Evolutionary conservation across 495 filamentous ascomycete genomes (phyloP), one percentile per base, ranked within the genome.

Genomic region (Xeromyces bisporus): DNA sequence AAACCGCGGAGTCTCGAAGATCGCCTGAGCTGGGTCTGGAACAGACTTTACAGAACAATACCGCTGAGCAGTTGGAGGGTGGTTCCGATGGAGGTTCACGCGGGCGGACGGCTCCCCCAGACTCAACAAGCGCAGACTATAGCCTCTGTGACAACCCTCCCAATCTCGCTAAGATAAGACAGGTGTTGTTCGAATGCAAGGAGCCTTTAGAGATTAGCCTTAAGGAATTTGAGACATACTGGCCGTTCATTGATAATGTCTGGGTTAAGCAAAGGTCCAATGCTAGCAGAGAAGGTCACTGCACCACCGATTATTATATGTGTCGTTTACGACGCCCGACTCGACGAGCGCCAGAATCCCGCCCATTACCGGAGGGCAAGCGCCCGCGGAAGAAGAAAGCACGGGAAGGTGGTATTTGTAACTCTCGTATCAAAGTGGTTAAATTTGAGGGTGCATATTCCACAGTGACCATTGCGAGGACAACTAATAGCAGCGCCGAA

Each of bases 211-310:
- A 66, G 41, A 63, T 66, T 34, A 63, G 53, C 13, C 40, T 58
- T 21, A 50, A 57, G 13, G 63, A 67, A 21, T 66, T 66, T 28
- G 62, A 67, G 31, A 61, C 53, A 9, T 66, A 68, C 37, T 68
- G 62, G 62, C 64, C 62, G 2, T 68, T 64, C 28, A 60, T 68
- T 16, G 62, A 66, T 31, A 68, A 68, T 41, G 60, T 66, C 10
- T 68, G 61, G 62, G 58, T 65, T 2, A 60, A 64, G 28, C 62
- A 68, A 31, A 58, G 62, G 34, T 58, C 60, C 9, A 60, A 62
- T 30, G 52, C 62, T 4, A 64, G 60, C 40, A 62, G 60, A 37
- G 61, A 59, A 32, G 62, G 62, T 8, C 56, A 58, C 31, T 60
- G 54, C 32, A 62, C 53, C 2, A 65, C 63, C 5, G 63, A 67